These are phyloP conservation scores for Celoporthe dispersa DNA, from an alignment of 2,329 filamentous ascomycete species.

Conservation along the genomic window DNA sequence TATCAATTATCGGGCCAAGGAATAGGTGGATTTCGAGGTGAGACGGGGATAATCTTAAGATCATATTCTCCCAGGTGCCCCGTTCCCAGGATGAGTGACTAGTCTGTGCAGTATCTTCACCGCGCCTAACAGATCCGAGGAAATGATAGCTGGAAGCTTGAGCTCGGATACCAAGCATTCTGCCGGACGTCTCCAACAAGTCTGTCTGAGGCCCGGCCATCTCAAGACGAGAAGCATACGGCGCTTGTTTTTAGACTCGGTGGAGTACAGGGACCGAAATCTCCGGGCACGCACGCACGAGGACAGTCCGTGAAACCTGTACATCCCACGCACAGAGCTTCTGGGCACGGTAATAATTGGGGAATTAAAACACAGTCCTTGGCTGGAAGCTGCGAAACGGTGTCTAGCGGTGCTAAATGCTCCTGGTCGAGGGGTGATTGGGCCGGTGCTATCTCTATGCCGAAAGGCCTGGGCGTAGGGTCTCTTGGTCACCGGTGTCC, in stretches of 20 bases:
- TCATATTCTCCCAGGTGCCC: neutral
- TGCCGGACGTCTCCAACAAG: neutral
- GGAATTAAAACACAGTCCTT: neutral
- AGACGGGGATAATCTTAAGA: constrained; percentile 17
- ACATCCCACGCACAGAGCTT: neutral
- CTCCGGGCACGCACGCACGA: neutral
- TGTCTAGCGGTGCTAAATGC: too few species aligned
- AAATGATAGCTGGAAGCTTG: neutral
- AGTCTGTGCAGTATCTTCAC: neutral
- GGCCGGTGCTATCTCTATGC: neutral
- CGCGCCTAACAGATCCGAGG: neutral
- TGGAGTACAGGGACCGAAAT: neutral
- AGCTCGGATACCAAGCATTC: neutral
- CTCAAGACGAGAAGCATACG: neutral
- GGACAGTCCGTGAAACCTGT: neutral
- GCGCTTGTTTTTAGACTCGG: neutral
- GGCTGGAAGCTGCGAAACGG: too few species aligned
- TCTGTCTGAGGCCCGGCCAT: neutral
- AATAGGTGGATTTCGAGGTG: neutral
- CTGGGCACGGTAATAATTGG: neutral
- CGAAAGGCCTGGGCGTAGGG: neutral
- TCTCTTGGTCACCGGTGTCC: constrained; percentile 20
- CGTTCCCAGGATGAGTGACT: neutral
- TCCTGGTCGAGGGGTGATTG: neutral
- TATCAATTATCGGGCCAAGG: neutral